phyloP scores from a whole-genome alignment of 805 yeast genomes.

The Barnettozyma sucrosica region DNA sequence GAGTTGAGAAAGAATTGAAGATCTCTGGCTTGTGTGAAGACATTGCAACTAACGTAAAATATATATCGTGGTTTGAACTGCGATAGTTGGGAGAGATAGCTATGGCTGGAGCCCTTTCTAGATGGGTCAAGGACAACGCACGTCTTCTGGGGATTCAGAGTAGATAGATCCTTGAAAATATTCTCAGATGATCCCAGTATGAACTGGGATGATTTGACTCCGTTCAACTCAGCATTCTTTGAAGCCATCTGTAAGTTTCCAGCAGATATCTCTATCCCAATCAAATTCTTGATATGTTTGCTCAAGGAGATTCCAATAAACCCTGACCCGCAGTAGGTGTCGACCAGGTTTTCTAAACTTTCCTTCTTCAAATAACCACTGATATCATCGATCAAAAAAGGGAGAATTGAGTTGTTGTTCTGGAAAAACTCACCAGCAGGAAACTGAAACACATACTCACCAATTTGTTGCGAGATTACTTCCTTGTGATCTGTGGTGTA shows the following conservation, averaged over 20 bases:
- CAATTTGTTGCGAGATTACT: slow-evolving; percentile 66
- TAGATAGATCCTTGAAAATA: slow-evolving; percentile 56
- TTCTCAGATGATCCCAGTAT: slow-evolving; percentile 88
- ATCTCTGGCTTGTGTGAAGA: slow-evolving; percentile 97
- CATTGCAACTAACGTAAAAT: slow-evolving; percentile 91
- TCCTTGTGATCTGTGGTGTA: slow-evolving; percentile 75
- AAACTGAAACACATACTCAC: slow-evolving; percentile 71
- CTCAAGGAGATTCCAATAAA: slow-evolving; percentile 82
- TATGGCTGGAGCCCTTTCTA: slow-evolving; percentile 89
- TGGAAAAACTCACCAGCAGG: slow-evolving; percentile 97
- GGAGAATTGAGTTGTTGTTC: slow-evolving; percentile 87
- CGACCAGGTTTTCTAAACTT: slow-evolving; percentile 65
- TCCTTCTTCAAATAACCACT: slow-evolving; percentile 47
- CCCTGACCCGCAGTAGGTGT: slow-evolving; percentile 96
- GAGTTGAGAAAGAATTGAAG: slow-evolving; percentile 68
- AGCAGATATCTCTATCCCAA: slow-evolving; percentile 91
- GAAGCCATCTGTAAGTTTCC: slow-evolving; percentile 85
- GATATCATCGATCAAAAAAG: slow-evolving; percentile 75
- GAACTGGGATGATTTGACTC: slow-evolving; percentile 68
- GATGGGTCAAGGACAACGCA: slow-evolving; percentile 94
- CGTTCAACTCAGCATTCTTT: slow-evolving; percentile 67
- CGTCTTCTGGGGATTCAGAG: slow-evolving; percentile 59
- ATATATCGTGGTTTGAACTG: slow-evolving; percentile 74
- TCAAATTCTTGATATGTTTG: slow-evolving; percentile 60
- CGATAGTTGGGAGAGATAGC: slow-evolving; percentile 78